Evolutionary conservation across 805 yeast species (phyloP).

Genomic region (Metschnikowia borealis): DNA sequence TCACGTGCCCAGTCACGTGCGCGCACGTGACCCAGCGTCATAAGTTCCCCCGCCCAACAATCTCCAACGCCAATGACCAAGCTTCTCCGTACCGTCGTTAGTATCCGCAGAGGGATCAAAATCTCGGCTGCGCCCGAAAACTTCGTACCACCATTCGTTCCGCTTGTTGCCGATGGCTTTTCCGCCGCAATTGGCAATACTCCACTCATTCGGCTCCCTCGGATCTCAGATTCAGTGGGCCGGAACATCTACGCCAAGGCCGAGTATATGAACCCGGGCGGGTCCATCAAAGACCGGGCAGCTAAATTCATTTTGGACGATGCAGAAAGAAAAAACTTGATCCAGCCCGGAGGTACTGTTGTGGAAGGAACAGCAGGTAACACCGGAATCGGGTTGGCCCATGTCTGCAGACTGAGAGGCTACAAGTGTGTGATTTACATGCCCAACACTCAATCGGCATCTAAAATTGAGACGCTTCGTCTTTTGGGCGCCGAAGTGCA

Average conservation of each 20-base stretch:
- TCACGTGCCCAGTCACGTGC: neutral
- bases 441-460: slow-evolving; percentile 86
- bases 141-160: slow-evolving; percentile 48
- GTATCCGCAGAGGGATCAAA: slow-evolving; percentile 6
- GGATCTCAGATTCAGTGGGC: slow-evolving; percentile 54
- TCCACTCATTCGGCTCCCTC: slow-evolving; percentile 65
- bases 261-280: slow-evolving; percentile 92
- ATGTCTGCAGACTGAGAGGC: slow-evolving; percentile 74
- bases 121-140: slow-evolving; percentile 10
- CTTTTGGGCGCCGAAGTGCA: slow-evolving; percentile 80
- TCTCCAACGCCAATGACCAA: neutral
- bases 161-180: slow-evolving; percentile 68
- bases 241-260: slow-evolving; percentile 85
- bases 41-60: neutral
- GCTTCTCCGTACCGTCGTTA: slow-evolving; percentile 3
- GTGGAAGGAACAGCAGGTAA: slow-evolving; percentile 95
- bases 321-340: slow-evolving; percentile 65
- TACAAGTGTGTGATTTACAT: slow-evolving; percentile 82
- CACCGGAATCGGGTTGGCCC: slow-evolving; percentile 91
- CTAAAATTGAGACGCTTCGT: slow-evolving; percentile 69
- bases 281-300: slow-evolving; percentile 88
- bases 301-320: slow-evolving; percentile 73
- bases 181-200: slow-evolving; percentile 91
- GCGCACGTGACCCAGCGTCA: neutral
- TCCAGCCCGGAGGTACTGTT: slow-evolving; percentile 76